Percentiles rank a stretch among this genome's conserved stretches.
phyloP scores from a whole-genome alignment of 169 alveolate species.

The Cryptosporidium canis region DNA sequence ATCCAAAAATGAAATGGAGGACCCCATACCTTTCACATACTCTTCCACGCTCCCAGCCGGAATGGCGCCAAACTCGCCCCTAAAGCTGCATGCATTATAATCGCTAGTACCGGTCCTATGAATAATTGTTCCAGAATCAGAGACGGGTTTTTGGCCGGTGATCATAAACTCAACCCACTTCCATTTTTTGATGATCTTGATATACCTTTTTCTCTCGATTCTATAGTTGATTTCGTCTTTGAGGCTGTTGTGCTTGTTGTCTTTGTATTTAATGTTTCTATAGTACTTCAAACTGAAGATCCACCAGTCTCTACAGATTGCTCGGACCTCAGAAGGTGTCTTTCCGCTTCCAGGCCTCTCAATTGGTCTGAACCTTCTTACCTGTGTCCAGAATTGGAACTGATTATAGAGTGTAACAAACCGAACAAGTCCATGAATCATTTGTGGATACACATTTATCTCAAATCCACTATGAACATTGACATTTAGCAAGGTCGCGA shows the following conservation, averaged over 20 bases:
- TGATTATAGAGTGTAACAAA: conserved; percentile 48
- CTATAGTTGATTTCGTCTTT: conserved; percentile 62
- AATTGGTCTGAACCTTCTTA: conserved; percentile 57
- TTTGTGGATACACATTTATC: conserved; percentile 51
- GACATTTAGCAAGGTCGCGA: conserved; percentile 37
- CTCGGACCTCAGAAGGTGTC: conserved; percentile 9
- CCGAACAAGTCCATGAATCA: conserved; percentile 64
- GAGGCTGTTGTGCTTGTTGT: conserved; percentile 6
- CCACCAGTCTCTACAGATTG: conserved; percentile 67
- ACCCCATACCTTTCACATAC: neutral
- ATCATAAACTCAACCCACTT: conserved; percentile 62
- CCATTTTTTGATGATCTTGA: conserved; percentile 62
- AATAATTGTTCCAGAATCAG: conserved; percentile 27
- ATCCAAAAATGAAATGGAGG: neutral
- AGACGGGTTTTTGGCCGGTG: conserved; percentile 22
- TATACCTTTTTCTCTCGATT: conserved; percentile 50
- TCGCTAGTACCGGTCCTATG: neutral
- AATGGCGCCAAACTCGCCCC: neutral
- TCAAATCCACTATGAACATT: conserved; percentile 53
- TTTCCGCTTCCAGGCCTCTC: conserved; percentile 62
- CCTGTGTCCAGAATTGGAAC: conserved; percentile 59
- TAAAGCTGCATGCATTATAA: neutral
- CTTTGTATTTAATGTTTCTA: conserved; percentile 11
- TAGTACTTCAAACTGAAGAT: conserved; percentile 32
- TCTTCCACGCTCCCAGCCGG: neutral